Evolutionary conservation across 768 basidiomycete species (phyloP).

Genomic region (Leccinum ochraceum): DNA sequence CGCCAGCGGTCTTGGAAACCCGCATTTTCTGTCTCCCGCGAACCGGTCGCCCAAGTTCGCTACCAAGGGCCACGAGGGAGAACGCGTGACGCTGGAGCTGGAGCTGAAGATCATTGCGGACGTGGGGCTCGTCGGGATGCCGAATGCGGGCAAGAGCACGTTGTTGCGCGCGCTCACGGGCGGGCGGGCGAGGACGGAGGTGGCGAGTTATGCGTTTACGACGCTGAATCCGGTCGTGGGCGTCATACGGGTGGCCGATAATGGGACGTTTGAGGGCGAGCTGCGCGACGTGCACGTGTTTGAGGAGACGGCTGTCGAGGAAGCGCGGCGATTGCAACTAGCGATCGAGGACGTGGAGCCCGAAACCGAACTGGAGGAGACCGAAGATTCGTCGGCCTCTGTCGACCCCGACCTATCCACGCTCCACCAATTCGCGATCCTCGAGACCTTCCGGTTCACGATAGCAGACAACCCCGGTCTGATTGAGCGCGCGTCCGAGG

Average conservation of each 20-base stretch:
- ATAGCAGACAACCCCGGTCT: slow-evolving; percentile 98
- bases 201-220: slow-evolving; percentile 93
- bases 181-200: slow-evolving; percentile 77
- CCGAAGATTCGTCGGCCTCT: background rate
- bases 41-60: slow-evolving; percentile 88
- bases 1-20: slow-evolving; percentile 82
- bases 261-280: slow-evolving; percentile 72
- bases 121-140: slow-evolving; percentile 94
- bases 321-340: slow-evolving; percentile 38
- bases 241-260: slow-evolving; percentile 79
- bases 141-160: slow-evolving; percentile 94
- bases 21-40: slow-evolving; percentile 68
- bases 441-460: slow-evolving; percentile 86
- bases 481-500: slow-evolving; percentile 79
- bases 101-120: slow-evolving; percentile 95
- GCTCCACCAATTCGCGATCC: slow-evolving; percentile 52
- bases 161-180: slow-evolving; percentile 87
- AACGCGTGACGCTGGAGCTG: slow-evolving; percentile 77
- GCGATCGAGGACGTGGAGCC: slow-evolving; percentile 38
- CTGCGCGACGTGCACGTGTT: slow-evolving; percentile 50
- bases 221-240: slow-evolving; percentile 94
- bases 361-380: slow-evolving; percentile 1
- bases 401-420: slow-evolving; percentile 15
- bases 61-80: slow-evolving; percentile 69
- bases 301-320: slow-evolving; percentile 68